Percentiles rank a stretch among this genome's conserved stretches.
phyloP scores from a whole-genome alignment of 768 basidiomycete genomes.

The Lactarius sanguifluus region DNA sequence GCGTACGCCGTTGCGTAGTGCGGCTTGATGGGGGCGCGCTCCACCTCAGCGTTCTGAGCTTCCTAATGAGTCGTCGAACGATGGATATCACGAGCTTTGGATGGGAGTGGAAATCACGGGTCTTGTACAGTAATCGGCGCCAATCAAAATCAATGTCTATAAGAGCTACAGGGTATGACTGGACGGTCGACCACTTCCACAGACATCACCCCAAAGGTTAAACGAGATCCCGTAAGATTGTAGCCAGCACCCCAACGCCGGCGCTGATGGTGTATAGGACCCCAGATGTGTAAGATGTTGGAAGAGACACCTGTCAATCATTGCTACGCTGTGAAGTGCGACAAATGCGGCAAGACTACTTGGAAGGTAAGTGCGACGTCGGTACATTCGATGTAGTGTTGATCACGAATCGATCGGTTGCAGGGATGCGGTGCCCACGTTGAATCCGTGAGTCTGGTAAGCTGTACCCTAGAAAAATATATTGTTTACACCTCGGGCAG shows the following conservation, averaged over 20 bases:
- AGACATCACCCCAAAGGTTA: conserved; percentile 6
- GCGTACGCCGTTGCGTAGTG: background rate
- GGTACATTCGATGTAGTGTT: background rate
- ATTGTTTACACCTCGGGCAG: conserved; percentile 32
- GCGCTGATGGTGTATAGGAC: background rate
- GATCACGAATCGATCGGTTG: background rate
- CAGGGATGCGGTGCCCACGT: conserved; percentile 31
- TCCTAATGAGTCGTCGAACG: background rate
- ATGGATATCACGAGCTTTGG: conserved; percentile 1
- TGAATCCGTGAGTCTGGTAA: conserved; percentile 26
- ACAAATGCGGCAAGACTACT: conserved; percentile 35
- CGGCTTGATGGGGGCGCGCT: background rate
- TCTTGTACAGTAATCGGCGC: background rate
- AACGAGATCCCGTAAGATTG: background rate
- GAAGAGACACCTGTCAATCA: conserved; percentile 25
- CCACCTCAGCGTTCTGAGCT: background rate
- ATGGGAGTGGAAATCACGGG: background rate
- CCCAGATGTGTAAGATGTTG: conserved; percentile 8
- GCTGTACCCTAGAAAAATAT: background rate
- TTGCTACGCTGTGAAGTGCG: conserved; percentile 33
- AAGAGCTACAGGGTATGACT: background rate
- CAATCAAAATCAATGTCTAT: conserved; percentile 1
- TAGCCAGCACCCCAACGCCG: background rate
- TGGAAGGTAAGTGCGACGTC: conserved; percentile 31
- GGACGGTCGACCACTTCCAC: background rate